Percentiles rank a stretch among this genome's conserved stretches.
phyloP scores from a whole-genome alignment of 768 basidiomycete genomes.

The Hericium coralloides region DNA sequence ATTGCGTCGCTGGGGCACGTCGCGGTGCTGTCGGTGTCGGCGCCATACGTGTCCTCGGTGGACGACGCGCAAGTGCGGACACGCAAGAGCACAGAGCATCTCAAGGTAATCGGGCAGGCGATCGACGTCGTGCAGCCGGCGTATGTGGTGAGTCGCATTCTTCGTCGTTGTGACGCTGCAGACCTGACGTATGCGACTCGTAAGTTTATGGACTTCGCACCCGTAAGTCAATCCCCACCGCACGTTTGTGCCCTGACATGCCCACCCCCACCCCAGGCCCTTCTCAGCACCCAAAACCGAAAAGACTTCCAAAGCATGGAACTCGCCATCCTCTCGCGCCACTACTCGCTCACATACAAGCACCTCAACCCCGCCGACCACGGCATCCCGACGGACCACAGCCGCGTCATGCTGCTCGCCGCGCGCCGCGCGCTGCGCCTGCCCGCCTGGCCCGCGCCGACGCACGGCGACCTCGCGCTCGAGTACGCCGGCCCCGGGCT shows the following conservation, averaged over 20 bases:
- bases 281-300: not conserved
- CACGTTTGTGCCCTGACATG: not conserved
- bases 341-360: not conserved
- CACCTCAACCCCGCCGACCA: not conserved
- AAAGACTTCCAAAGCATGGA: not conserved
- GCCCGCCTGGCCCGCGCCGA: not conserved
- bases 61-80: too few relatives aligned
- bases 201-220: too few relatives aligned
- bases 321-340: not conserved
- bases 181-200: not conserved
- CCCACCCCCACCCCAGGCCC: not conserved
- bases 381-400: not conserved
- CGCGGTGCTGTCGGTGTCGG: not conserved
- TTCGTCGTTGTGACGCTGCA: not conserved
- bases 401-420: not conserved
- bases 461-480: not conserved
- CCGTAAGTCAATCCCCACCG: too few relatives aligned
- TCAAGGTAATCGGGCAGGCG: not conserved
- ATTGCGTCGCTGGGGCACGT: not conserved
- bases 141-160: not conserved
- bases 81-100: not conserved
- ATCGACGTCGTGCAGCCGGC: not conserved
- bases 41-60: not conserved
- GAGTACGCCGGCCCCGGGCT: not conserved
- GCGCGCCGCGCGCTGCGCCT: not conserved